A percentile compares a stretch with the other conserved stretches of the same genome.
Evolutionary conservation across 345 rosid genomes (phyloP).

Genomic region (Gossypium rotundifolium): DNA sequence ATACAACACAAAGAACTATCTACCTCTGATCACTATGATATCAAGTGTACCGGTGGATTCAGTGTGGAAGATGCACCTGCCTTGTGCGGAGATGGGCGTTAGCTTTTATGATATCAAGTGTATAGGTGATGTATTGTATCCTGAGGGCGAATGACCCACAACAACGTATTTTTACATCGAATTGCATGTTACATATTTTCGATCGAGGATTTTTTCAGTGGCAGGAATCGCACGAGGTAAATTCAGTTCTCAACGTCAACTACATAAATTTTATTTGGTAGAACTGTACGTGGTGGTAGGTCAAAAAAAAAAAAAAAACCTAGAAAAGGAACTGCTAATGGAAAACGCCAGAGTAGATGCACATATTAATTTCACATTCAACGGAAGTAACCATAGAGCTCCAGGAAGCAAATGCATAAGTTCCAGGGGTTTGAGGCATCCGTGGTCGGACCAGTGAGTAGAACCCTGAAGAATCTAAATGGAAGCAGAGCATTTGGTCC

Average conservation of each 20-base stretch:
- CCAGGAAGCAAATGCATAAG: slow-evolving; percentile 83
- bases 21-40: not conserved
- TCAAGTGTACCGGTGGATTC: not conserved
- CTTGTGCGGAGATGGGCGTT: not conserved
- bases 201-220: not conserved
- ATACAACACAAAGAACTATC: no score
- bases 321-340: not conserved
- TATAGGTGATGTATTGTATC: not conserved
- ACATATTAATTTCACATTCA: slow-evolving; percentile 8
- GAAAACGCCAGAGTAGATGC: no score
- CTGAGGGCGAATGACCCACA: not conserved
- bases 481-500: slow-evolving; percentile 76
- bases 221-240: not conserved
- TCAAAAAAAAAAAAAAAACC: not conserved
- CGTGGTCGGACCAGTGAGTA: slow-evolving; percentile 61
- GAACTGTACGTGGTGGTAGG: not conserved
- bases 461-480: slow-evolving; percentile 66
- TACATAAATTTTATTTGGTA: not conserved
- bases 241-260: not conserved
- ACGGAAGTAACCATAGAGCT: slow-evolving; percentile 81
- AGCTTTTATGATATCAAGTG: not conserved
- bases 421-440: slow-evolving; percentile 71
- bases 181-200: not conserved
- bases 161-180: not conserved
- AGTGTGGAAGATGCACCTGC: not conserved